These are phyloP conservation scores for Phylloboletellus chloephorus DNA, from an alignment of 1,284 basidiomycete species.

Conservation along the genomic window DNA sequence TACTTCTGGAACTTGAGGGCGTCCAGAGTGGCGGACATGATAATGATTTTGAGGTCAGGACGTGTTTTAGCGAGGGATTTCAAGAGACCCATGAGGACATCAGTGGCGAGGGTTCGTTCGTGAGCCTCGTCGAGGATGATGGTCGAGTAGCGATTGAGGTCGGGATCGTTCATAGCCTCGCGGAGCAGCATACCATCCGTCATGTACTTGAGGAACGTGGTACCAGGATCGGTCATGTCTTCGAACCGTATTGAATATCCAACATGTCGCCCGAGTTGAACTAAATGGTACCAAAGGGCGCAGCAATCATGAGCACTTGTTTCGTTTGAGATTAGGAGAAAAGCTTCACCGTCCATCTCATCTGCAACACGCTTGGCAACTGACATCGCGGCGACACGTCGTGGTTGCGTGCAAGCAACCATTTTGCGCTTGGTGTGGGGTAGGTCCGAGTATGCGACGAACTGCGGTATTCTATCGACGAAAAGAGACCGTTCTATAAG, in stretches of 20 bases:
- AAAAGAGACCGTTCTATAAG: constrained; percentile 26
- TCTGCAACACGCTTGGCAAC: constrained; percentile 98
- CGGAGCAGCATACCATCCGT: constrained; percentile 98
- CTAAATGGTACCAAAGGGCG: constrained; percentile 35
- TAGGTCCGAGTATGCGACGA: constrained; percentile 89
- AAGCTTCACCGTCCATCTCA: constrained; percentile 85
- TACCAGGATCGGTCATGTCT: constrained; percentile 90
- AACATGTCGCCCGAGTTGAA: constrained; percentile 88
- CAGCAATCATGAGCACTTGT: constrained; percentile 6
- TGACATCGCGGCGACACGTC: constrained; percentile 96
- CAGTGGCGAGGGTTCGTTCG: constrained; percentile 96
- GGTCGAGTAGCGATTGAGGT: constrained; percentile 86
- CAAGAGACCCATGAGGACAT: constrained; percentile 94
- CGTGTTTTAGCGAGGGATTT: constrained; percentile 76
- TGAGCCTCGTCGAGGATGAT: constrained; percentile 99
- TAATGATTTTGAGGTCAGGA: constrained; percentile 90
- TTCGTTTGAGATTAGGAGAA: background rate
- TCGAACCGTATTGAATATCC: constrained; percentile 99
- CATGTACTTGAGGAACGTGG: constrained; percentile 97
- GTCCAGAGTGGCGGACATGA: constrained; percentile 99
- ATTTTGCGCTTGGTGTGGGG: constrained; percentile 85
- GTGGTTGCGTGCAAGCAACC: constrained; percentile 95
- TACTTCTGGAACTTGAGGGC: constrained; percentile 97
- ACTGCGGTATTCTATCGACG: constrained; percentile 79
- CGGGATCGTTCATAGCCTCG: constrained; percentile 96